Evolutionary conservation across 2,329 filamentous ascomycete genomes (phyloP).

Genomic region (Penicillium sp.): DNA sequence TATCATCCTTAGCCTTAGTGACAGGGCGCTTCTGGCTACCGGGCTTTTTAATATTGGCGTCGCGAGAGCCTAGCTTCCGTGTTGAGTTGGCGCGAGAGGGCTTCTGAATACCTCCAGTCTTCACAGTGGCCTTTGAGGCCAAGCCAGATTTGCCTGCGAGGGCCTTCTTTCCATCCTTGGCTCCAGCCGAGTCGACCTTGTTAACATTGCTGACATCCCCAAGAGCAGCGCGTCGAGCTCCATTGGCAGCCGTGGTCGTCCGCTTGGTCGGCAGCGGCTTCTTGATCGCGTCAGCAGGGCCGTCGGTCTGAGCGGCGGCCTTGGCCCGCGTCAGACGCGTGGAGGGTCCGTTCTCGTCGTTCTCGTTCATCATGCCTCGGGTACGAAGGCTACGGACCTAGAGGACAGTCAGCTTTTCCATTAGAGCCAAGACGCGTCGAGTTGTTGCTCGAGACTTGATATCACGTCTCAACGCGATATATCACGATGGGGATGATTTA

Average conservation of each 20-base stretch:
- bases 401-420: conserved; percentile 8
- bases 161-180: conserved; percentile 69
- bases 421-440: conserved; percentile 15
- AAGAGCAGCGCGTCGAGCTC: conserved; percentile 65
- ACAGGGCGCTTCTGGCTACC: conserved; percentile 65
- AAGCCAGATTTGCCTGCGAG: conserved; percentile 60
- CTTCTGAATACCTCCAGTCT: conserved; percentile 80
- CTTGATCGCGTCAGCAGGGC: conserved; percentile 56
- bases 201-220: conserved; percentile 94
- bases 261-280: conserved; percentile 70
- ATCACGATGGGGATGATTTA: conserved; percentile 39
- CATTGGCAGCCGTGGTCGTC: conserved; percentile 47
- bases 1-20: conserved; percentile 56
- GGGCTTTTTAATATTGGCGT: conserved; percentile 59
- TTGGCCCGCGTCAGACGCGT: conserved; percentile 92
- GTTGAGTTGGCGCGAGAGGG: conserved; percentile 55
- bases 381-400: conserved; percentile 67
- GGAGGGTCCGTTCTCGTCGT: conserved; percentile 79
- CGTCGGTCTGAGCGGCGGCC: conserved; percentile 59
- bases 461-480: not conserved
- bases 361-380: conserved; percentile 80
- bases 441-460: conserved; percentile 10
- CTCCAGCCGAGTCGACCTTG: conserved; percentile 59
- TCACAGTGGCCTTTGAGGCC: conserved; percentile 70
- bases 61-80: conserved; percentile 63